Evolutionary conservation across 768 basidiomycete genomes (phyloP), one percentile per base, ranked within the genome.

Genomic region (Lactifluus piperatus): DNA sequence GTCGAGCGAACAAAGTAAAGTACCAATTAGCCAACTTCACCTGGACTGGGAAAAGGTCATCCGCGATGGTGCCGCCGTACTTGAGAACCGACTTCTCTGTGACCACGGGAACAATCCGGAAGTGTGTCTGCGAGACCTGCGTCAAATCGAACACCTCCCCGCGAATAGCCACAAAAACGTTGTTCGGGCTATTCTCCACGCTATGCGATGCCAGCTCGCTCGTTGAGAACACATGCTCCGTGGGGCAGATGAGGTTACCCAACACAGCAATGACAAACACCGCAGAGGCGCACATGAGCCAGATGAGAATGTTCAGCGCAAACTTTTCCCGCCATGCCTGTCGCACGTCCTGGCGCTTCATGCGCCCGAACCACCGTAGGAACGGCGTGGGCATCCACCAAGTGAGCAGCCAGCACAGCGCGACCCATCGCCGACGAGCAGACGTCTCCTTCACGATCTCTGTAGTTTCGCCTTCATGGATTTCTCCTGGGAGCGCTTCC

Each of bases 281-380:
- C 0, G 92, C 86, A 65, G 83, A 83, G n/a, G 72, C 86, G 63
- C 94, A 97, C 30, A 90, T 76, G 68, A 97, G 83, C 95, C 94
- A 97, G 66, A 99, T 98, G 73, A 99, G 76, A 58, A 99, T 72
- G 71, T 98, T 97, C 68, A 97, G 81, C 3, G 92, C 91, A 1
- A 97, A 77, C 72, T 99, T 98, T 73, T 98, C 97, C 58, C 95
- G 77, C 97, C 97, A 99, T 1, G 97, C 97, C 71, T 97, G 93
- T 26, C 88, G 83, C 24, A 99, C 79, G 67, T 99, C 97, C 62
- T 86, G 71, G 7, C 95, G 86, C 74, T 97, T 97, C 94, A 97
- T 97, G 29, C 91, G 79, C 1, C 95, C 94, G 54, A 91, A 62
- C 69, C 80, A 84, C 10, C 72, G 77, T 44, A 99, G 74, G 51